A percentile compares a stretch with the other conserved stretches of the same genome.
These are phyloP conservation scores for Amphicarpaea edgeworthii DNA, from an alignment of 306 rosid species.

Conservation along the genomic window DNA sequence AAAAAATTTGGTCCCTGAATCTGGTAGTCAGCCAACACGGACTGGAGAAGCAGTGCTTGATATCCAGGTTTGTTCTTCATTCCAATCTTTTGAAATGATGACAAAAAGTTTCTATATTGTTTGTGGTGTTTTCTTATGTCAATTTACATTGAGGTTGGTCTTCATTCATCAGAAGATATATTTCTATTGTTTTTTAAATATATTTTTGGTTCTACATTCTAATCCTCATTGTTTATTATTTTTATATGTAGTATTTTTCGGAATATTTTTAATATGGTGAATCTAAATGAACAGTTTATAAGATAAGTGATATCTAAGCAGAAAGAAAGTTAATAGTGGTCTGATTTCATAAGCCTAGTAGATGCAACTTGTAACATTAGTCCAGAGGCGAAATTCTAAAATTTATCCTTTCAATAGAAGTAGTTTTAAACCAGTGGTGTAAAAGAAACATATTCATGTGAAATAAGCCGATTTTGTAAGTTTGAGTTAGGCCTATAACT, in stretches of 20 bases:
- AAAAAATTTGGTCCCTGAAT: slow-evolving; percentile 96
- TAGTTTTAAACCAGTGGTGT: not conserved
- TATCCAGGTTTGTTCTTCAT: slow-evolving; percentile 76
- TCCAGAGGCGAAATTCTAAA: slow-evolving; percentile 16
- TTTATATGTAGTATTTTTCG: not conserved
- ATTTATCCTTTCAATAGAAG: not conserved
- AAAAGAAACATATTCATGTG: slow-evolving; percentile 8
- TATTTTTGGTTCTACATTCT: not conserved
- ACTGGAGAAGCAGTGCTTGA: slow-evolving; percentile 99
- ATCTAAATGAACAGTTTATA: not conserved
- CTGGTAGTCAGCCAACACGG: slow-evolving; percentile 99
- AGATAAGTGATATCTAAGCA: not conserved
- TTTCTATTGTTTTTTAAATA: not conserved
- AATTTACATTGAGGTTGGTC: slow-evolving; percentile 27
- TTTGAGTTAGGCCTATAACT: too few relatives aligned
- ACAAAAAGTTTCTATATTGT: slow-evolving; percentile 13
- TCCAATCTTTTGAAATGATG: slow-evolving; percentile 24
- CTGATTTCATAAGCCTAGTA: slow-evolving; percentile 5
- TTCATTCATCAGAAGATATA: slow-evolving; percentile 16
- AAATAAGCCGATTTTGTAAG: too few relatives aligned
- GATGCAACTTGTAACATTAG: slow-evolving; percentile 18
- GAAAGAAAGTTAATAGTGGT: slow-evolving; percentile 4
- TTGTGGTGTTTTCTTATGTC: not conserved
- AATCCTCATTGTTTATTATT: slow-evolving; percentile 7
- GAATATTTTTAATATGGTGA: slow-evolving; percentile 1